Conservation (phyloP, 306 rosid genomes). For the Hippophae tibetana region DNA sequence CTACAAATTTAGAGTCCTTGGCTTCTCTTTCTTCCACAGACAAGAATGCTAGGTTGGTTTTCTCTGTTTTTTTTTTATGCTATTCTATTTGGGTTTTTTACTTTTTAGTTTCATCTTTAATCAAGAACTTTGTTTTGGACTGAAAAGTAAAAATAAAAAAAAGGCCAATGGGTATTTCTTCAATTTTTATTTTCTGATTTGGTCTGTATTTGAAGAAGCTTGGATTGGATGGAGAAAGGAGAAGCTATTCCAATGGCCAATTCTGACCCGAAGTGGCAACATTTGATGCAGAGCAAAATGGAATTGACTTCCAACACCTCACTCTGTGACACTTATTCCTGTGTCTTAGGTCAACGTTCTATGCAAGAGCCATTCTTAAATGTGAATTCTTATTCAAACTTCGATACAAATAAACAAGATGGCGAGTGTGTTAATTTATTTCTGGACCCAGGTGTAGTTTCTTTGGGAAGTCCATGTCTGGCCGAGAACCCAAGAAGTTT, state of each 20-base stretch:
- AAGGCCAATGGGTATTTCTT: too few species aligned
- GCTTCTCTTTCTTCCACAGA: conserved; percentile 27
- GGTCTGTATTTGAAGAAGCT: conserved; percentile 30
- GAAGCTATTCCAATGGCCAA: conserved; percentile 36
- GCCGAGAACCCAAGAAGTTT: conserved; percentile 39
- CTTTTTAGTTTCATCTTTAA: too few species aligned
- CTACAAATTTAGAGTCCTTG: conserved; percentile 19
- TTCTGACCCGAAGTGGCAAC: conserved; percentile 41
- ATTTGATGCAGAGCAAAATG: conserved; percentile 39
- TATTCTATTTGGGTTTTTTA: neutral
- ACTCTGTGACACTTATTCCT: conserved; percentile 13
- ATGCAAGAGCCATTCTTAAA: conserved; percentile 26
- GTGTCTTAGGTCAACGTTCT: conserved; percentile 11
- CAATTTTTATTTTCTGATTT: neutral
- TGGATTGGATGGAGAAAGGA: conserved; percentile 48
- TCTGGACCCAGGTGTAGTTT: conserved; percentile 32
- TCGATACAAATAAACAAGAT: conserved; percentile 25
- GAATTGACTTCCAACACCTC: conserved; percentile 28
- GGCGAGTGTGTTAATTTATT: conserved; percentile 20
- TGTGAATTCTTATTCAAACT: conserved; percentile 32
- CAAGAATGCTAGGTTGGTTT: conserved; percentile 39
- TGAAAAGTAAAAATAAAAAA: too few species aligned
- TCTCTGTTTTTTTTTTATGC: neutral
- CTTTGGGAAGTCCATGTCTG: conserved; percentile 15
- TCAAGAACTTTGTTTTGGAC: too few species aligned